These are phyloP conservation scores for Knufia fluminis DNA, from an alignment of 2,329 filamentous ascomycete species.

Conservation along the genomic window DNA sequence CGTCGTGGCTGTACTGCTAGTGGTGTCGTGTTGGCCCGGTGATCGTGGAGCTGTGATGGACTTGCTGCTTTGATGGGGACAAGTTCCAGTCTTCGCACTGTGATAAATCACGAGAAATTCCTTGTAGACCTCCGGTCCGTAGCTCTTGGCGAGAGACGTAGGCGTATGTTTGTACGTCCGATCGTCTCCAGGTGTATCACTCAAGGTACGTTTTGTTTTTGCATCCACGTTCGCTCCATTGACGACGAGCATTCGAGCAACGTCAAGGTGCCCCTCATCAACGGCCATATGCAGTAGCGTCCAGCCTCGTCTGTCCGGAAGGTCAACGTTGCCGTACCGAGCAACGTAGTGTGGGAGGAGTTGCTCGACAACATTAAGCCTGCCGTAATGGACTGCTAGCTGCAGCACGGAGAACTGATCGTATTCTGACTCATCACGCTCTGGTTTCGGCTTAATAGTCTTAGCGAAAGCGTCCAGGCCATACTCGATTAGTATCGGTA, in stretches of 20 bases:
- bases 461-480: conserved; percentile 7
- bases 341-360: conserved; percentile 4
- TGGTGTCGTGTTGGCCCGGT: too few relatives aligned
- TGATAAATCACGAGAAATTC: background rate
- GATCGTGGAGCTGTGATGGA: too few relatives aligned
- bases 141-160: background rate
- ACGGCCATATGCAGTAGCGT: conserved; percentile 10
- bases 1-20: too few relatives aligned
- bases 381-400: conserved; percentile 2
- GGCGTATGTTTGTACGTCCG: background rate
- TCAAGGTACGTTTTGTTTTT: background rate
- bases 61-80: too few relatives aligned
- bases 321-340: background rate
- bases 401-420: conserved; percentile 5
- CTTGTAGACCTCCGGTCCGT: background rate
- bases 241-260: conserved; percentile 4
- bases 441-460: background rate
- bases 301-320: conserved; percentile 3
- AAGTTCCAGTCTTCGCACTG: too few relatives aligned
- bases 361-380: background rate
- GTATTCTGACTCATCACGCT: background rate
- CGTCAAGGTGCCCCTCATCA: conserved; percentile 4
- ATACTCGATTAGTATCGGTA: conserved; percentile 4
- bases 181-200: background rate
- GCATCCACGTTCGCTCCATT: conserved; percentile 6